phyloP scores from a whole-genome alignment of 495 filamentous ascomycete genomes.

The Glarea lozoyensis region DNA sequence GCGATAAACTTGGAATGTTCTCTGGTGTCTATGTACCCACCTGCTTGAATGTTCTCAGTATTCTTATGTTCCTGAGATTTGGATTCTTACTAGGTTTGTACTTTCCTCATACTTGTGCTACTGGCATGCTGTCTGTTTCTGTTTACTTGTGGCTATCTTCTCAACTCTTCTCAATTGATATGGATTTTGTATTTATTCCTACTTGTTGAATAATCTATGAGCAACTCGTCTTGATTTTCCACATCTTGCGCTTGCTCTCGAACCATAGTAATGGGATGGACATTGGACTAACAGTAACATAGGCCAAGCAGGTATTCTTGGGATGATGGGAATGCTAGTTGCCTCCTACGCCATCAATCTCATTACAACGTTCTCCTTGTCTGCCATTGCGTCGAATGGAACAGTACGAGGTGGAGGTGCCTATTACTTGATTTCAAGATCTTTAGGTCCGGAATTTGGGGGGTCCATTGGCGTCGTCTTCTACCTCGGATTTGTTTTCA shows the following conservation, averaged over 20 bases:
- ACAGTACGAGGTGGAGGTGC: constrained; percentile 83
- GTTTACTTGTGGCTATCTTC: too few species aligned
- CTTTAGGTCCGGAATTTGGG: constrained; percentile 80
- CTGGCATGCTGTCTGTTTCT: too few species aligned
- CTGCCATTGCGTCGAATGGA: constrained; percentile 83
- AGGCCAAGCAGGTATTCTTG: constrained; percentile 69
- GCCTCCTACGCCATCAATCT: constrained; percentile 69
- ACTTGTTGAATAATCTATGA: too few species aligned
- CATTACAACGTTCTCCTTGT: constrained; percentile 77
- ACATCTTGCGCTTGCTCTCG: too few species aligned
- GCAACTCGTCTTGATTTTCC: too few species aligned
- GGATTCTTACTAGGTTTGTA: constrained; percentile 51
- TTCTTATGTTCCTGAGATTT: constrained; percentile 86
- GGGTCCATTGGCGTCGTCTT: constrained; percentile 89
- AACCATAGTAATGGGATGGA: too few species aligned
- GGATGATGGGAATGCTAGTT: constrained; percentile 65
- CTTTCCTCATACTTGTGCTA: too few species aligned
- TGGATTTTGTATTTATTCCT: too few species aligned
- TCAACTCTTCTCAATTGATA: too few species aligned
- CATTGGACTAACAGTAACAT: not conserved
- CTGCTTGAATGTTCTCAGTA: constrained; percentile 81
- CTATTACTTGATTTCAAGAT: constrained; percentile 83
- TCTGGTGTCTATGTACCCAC: constrained; percentile 82
- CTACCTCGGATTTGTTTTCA: constrained; percentile 76
- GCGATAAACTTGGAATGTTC: constrained; percentile 59